A percentile compares a stretch with the other conserved stretches of the same genome.
phyloP scores from a whole-genome alignment of 2,329 filamentous ascomycete species.

The Fusarium sarcochroum region DNA sequence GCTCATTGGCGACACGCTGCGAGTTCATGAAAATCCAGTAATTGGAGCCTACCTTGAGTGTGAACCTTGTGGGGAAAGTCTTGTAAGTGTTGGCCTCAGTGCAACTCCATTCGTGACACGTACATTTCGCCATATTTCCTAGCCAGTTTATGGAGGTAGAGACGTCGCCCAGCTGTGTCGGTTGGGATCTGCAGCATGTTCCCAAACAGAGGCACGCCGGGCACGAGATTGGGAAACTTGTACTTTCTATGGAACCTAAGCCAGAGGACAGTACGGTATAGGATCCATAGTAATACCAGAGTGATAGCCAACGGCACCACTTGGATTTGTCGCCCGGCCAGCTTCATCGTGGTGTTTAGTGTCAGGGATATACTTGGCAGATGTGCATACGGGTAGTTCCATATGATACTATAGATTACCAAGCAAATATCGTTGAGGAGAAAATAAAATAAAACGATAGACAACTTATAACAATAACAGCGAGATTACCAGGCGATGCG shows the following conservation, averaged over 20 bases:
- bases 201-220: neutral
- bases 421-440: too few relatives aligned
- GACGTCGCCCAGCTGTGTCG: neutral
- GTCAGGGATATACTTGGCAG: too few relatives aligned
- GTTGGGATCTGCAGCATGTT: neutral
- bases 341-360: too few relatives aligned
- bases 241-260: constrained; percentile 67
- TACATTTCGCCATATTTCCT: neutral
- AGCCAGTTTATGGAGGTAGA: neutral
- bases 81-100: neutral
- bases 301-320: too few relatives aligned
- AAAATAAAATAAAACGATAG: too few relatives aligned
- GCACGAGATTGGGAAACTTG: constrained; percentile 63
- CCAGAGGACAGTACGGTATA: too few relatives aligned
- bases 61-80: neutral
- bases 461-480: too few relatives aligned
- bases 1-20: neutral
- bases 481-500: too few relatives aligned
- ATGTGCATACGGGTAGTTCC: too few relatives aligned
- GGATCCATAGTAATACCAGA: too few relatives aligned
- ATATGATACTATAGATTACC: too few relatives aligned
- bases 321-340: too few relatives aligned
- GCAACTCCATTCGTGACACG: neutral
- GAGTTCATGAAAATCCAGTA: neutral
- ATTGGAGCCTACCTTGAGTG: neutral